Evolutionary conservation across 2,329 filamentous ascomycete genomes (phyloP).

Genomic region (Tolypocladium amazonense): DNA sequence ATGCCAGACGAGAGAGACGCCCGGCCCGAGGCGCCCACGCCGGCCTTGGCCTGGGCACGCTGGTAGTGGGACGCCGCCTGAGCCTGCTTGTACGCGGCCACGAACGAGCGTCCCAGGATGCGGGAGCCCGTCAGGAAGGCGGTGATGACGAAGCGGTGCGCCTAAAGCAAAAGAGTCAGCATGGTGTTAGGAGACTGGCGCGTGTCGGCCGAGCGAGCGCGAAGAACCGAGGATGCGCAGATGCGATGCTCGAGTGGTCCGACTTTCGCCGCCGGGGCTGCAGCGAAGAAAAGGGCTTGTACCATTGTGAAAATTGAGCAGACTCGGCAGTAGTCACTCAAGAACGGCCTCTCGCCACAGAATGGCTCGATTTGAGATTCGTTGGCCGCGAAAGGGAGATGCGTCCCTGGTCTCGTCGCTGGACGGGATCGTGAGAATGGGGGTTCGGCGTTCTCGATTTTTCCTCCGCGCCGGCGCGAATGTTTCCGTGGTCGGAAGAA

Average conservation of each 20-base stretch:
- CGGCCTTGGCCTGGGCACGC: conserved; percentile 58
- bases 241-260: background rate
- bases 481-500: conserved; percentile 17
- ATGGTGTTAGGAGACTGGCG: background rate
- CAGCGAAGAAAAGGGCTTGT: background rate
- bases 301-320: conserved; percentile 8
- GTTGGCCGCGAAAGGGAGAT: conserved; percentile 2
- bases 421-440: conserved; percentile 11
- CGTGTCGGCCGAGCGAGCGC: background rate
- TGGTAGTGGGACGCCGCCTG: conserved; percentile 77
- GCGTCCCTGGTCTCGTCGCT: conserved; percentile 14
- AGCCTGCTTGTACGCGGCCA: conserved; percentile 93
- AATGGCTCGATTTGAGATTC: background rate
- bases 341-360: background rate
- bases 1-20: conserved; percentile 57
- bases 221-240: background rate
- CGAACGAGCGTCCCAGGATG: conserved; percentile 85
- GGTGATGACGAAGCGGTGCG: conserved; percentile 80
- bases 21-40: conserved; percentile 40
- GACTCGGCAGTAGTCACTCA: background rate
- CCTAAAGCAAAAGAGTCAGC: conserved; percentile 38
- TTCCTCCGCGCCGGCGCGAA: conserved; percentile 14
- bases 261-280: background rate
- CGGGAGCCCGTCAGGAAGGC: conserved; percentile 84
- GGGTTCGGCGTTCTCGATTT: conserved; percentile 13